Conservation (phyloP, 2,329 filamentous ascomycete species). For the Xylaria sp. region DNA sequence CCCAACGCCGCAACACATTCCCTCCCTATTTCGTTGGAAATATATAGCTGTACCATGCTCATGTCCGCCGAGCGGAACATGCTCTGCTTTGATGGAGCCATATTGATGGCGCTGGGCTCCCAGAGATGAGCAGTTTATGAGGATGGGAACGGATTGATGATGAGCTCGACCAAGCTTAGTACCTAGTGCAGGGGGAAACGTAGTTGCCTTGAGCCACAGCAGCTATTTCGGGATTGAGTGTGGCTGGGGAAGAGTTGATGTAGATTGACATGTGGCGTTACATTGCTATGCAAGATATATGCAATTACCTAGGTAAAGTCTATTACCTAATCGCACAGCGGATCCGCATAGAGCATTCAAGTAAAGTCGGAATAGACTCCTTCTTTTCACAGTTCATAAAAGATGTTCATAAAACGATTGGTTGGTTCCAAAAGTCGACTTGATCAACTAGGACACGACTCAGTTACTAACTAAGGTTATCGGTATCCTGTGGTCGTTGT, state of each 20-base stretch:
- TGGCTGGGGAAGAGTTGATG: conserved; percentile 19
- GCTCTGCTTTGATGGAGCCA: conserved; percentile 82
- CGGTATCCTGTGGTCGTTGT: no score
- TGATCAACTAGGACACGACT: no score
- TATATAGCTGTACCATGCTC: conserved; percentile 99
- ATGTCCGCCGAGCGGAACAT: conserved; percentile 99
- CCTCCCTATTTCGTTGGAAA: conserved; percentile 97
- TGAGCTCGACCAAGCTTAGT: conserved; percentile 39
- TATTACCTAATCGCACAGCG: no score
- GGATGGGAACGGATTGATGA: conserved; percentile 40
- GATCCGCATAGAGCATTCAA: no score
- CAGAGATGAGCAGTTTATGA: conserved; percentile 38
- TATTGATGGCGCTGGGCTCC: conserved; percentile 53
- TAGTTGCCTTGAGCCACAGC: conserved; percentile 41
- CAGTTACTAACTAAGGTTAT: no score
- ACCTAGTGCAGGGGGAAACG: conserved; percentile 32
- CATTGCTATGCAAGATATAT: neutral
- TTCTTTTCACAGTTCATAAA: no score
- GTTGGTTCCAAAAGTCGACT: no score
- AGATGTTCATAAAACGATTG: no score
- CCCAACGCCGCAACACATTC: conserved; percentile 97
- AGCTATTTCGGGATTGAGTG: conserved; percentile 16
- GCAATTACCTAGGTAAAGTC: neutral
- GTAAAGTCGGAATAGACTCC: no score
- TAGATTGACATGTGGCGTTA: conserved; percentile 3